Evolutionary conservation across 495 filamentous ascomycete species (phyloP).

Genomic region (Neurospora africana): DNA sequence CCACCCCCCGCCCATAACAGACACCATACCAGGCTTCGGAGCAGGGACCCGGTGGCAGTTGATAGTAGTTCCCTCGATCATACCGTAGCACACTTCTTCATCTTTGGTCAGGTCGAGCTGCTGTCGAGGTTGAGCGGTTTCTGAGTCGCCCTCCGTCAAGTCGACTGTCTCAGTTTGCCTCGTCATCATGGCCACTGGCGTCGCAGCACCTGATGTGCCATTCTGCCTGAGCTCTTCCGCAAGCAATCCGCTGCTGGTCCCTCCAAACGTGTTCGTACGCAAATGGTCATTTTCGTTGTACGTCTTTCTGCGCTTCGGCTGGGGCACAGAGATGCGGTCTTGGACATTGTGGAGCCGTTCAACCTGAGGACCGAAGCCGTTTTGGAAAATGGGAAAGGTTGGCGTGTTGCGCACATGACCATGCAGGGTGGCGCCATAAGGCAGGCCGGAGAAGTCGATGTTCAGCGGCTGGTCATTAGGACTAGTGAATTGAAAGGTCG

Average conservation of each 20-base stretch:
- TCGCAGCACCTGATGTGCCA: conserved; percentile 30
- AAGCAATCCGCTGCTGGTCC: conserved; percentile 44
- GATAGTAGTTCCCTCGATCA: conserved; percentile 57
- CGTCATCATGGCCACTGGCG: conserved; percentile 2
- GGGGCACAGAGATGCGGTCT: conserved; percentile 47
- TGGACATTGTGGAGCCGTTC: conserved; percentile 66
- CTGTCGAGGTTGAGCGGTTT: conserved; percentile 43
- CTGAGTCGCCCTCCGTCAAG: conserved; percentile 50
- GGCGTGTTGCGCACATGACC: conserved; percentile 3
- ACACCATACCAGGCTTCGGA: conserved; percentile 48
- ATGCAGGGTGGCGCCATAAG: background rate
- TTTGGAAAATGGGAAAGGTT: conserved; percentile 12
- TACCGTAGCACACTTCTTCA: conserved; percentile 76
- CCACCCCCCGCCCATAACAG: conserved; percentile 33
- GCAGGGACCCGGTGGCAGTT: conserved; percentile 56
- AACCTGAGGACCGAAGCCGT: conserved; percentile 40
- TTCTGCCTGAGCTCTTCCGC: conserved; percentile 53
- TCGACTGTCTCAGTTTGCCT: conserved; percentile 44
- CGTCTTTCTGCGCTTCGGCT: conserved; percentile 53
- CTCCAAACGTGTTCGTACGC: conserved; percentile 30
- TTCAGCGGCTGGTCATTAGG: conserved; percentile 15
- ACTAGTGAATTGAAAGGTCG: conserved; percentile 34
- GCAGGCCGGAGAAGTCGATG: conserved; percentile 11
- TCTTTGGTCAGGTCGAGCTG: conserved; percentile 31
- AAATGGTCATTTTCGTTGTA: conserved; percentile 34